Conservation (phyloP, 805 yeast species). For the Metschnikowia hibisci region DNA sequence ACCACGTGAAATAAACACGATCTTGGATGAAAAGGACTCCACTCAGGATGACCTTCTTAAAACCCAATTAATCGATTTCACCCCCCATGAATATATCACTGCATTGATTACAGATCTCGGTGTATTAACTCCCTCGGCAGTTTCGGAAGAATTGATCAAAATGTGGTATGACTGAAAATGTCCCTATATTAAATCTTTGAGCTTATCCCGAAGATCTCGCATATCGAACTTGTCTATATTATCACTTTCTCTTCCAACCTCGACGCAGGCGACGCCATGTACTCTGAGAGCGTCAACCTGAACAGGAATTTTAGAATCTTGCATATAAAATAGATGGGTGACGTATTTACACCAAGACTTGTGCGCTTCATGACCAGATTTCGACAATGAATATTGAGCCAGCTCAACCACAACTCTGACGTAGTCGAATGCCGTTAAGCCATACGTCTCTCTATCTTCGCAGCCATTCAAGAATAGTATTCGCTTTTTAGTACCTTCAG, state of each 20-base stretch:
- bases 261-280: conserved; percentile 47
- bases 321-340: conserved; percentile 60
- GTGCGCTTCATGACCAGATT: conserved; percentile 16
- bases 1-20: conserved; percentile 44
- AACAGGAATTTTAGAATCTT: conserved; percentile 47
- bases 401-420: conserved; percentile 53
- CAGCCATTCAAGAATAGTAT: conserved; percentile 70
- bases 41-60: conserved; percentile 24
- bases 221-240: conserved; percentile 37
- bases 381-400: conserved; percentile 47
- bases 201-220: conserved; percentile 30
- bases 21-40: conserved; percentile 21
- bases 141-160: conserved; percentile 95
- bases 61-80: conserved; percentile 67
- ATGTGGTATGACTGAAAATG: conserved; percentile 83
- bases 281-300: conserved; percentile 37
- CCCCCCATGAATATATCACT: conserved; percentile 93
- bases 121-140: conserved; percentile 95
- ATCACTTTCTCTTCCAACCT: conserved; percentile 25
- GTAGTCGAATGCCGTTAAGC: conserved; percentile 59
- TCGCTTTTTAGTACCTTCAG: conserved; percentile 34
- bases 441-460: conserved; percentile 74
- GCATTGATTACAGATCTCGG: conserved; percentile 96
- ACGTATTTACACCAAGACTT: conserved; percentile 45
- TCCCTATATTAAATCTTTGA: background rate